Evolutionary conservation across 2,329 filamentous ascomycete species (phyloP).

Genomic region (Zalaria sp.): DNA sequence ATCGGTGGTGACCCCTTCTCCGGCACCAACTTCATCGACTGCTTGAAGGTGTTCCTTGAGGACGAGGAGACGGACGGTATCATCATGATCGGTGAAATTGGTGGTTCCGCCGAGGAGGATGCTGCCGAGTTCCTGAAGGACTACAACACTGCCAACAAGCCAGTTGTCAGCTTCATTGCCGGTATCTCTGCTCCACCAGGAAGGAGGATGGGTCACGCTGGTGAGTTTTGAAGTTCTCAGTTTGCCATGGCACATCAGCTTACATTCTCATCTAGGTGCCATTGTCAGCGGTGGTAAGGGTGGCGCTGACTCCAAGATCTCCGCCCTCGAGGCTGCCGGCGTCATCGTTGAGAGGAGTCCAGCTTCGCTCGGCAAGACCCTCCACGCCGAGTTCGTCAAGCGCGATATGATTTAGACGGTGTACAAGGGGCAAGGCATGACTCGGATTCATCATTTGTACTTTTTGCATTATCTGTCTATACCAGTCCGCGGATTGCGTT

Average conservation of each 20-base stretch:
- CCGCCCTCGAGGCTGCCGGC: conserved; percentile 80
- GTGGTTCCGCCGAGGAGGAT: conserved; percentile 93
- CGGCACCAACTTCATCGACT: conserved; percentile 99
- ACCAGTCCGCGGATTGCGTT: too few relatives aligned
- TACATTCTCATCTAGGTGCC: conserved; percentile 35
- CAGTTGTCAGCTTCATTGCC: conserved; percentile 94
- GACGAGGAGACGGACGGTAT: conserved; percentile 96
- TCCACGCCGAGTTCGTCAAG: conserved; percentile 92
- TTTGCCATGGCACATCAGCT: too few relatives aligned
- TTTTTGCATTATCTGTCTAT: too few relatives aligned
- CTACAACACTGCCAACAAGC: conserved; percentile 88
- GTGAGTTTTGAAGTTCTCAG: conserved; percentile 25
- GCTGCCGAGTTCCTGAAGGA: conserved; percentile 89
- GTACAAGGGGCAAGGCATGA: too few relatives aligned
- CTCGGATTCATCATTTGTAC: too few relatives aligned
- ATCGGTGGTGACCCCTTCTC: conserved; percentile 98
- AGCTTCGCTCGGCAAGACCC: conserved; percentile 78
- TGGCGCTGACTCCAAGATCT: conserved; percentile 95
- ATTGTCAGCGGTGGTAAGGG: conserved; percentile 97
- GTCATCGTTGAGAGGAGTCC: conserved; percentile 94
- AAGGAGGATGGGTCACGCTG: conserved; percentile 95
- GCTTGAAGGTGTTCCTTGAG: conserved; percentile 89
- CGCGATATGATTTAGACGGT: conserved; percentile 70
- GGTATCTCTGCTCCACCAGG: conserved; percentile 95
- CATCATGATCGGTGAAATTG: conserved; percentile 99